Conservation (phyloP, 2,329 filamentous ascomycete species). For the Epichloe scottii region DNA sequence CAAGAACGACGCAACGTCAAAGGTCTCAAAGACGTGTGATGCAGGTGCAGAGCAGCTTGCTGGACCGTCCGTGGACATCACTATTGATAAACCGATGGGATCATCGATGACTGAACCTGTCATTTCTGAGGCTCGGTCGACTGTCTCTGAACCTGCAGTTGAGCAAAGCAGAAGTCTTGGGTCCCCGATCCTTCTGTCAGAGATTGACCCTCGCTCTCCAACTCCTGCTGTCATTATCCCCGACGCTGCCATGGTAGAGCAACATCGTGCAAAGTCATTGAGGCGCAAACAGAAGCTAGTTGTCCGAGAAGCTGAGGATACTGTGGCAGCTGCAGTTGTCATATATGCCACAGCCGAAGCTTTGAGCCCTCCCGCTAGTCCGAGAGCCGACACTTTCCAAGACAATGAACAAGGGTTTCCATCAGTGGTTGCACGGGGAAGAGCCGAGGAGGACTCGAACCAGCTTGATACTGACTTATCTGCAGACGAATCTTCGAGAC, state of each 20-base stretch:
- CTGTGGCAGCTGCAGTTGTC: conserved; percentile 40
- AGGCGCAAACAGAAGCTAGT: conserved; percentile 32
- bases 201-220: conserved; percentile 17
- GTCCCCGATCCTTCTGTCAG: conserved; percentile 2
- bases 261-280: conserved; percentile 30
- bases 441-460: conserved; percentile 8
- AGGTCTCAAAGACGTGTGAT: neutral
- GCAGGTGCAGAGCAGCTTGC: neutral
- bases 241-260: conserved; percentile 23
- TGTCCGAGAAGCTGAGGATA: conserved; percentile 37
- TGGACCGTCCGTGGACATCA: neutral
- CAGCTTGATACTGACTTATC: conserved; percentile 42
- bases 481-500: conserved; percentile 37
- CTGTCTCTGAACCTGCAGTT: neutral
- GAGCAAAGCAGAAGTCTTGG: neutral
- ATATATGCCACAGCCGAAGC: conserved; percentile 39
- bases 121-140: neutral
- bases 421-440: neutral
- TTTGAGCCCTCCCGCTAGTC: conserved; percentile 29
- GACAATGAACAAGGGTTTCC: conserved; percentile 15
- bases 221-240: conserved; percentile 37
- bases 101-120: neutral
- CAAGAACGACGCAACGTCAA: neutral
- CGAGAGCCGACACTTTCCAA: conserved; percentile 9
- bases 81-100: neutral